Conservation (phyloP, 164 flowering plant species). For the Akebia trifoliata region DNA sequence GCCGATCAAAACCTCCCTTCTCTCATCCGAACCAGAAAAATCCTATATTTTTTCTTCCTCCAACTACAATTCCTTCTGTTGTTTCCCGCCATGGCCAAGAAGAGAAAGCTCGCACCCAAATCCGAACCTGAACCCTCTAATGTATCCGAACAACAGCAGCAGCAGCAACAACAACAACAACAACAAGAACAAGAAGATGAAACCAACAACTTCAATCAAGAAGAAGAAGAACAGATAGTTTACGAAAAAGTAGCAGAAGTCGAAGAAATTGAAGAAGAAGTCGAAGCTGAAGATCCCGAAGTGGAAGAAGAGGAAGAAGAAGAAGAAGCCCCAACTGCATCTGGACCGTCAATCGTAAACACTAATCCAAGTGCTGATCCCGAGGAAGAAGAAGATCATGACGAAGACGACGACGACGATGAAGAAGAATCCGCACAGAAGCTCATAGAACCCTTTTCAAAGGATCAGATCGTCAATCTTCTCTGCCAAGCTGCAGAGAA, state of each 20-base stretch:
- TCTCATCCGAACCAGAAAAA: too few species aligned
- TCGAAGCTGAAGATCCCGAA: constrained; percentile 5
- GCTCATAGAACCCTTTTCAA: constrained; percentile 66
- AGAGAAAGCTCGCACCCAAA: constrained; percentile 34
- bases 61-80: too few species aligned
- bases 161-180: too few species aligned
- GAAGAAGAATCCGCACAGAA: constrained; percentile 44
- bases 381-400: background rate
- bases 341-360: background rate
- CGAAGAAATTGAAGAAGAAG: too few species aligned
- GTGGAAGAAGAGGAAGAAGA: constrained; percentile 19
- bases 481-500: constrained; percentile 44
- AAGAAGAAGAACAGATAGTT: background rate
- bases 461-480: constrained; percentile 53
- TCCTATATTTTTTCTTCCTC: too few species aligned
- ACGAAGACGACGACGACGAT: constrained; percentile 19
- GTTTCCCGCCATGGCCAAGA: constrained; percentile 42
- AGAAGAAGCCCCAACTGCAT: constrained; percentile 11
- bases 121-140: constrained; percentile 15
- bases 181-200: too few species aligned
- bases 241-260: too few species aligned
- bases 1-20: background rate
- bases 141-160: too few species aligned
- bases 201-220: too few species aligned
- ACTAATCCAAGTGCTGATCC: too few species aligned